These are phyloP conservation scores for Akanthomyces dipterigenus DNA, from an alignment of 2,329 filamentous ascomycete genomes.

Conservation along the genomic window DNA sequence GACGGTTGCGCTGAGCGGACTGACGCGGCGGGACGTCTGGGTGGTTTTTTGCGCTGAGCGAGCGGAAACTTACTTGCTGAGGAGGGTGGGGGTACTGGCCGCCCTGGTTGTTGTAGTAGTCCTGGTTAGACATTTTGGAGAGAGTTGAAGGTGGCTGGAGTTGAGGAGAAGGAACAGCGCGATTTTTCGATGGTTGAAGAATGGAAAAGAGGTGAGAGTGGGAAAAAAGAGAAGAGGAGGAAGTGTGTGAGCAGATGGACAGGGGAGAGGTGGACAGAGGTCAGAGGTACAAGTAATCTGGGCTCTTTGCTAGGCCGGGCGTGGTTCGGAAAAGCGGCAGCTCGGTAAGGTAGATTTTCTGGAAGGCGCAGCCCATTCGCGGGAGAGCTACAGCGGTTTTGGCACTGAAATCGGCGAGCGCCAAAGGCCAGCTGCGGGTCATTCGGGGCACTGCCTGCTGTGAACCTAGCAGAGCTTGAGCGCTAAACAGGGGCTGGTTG, in stretches of 20 bases:
- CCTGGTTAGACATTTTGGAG: conserved; percentile 32
- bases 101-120: conserved; percentile 33
- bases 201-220: background rate
- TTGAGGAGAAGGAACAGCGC: background rate
- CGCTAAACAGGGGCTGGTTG: background rate
- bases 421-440: no score
- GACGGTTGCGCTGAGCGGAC: background rate
- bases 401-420: background rate
- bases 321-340: conserved; percentile 9
- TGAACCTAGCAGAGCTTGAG: no score
- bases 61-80: conserved; percentile 28
- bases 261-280: conserved; percentile 5
- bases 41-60: background rate
- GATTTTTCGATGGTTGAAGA: background rate
- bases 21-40: background rate
- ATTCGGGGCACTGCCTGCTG: no score
- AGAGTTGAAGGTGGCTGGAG: background rate
- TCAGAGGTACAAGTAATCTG: conserved; percentile 3
- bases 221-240: background rate
- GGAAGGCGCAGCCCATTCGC: background rate
- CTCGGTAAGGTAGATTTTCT: background rate
- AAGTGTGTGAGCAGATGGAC: background rate
- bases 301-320: background rate
- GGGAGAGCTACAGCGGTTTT: background rate
- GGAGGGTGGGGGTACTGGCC: conserved; percentile 27